phyloP scores from a whole-genome alignment of 1,139 yeast species.

The Pichia sp. region DNA sequence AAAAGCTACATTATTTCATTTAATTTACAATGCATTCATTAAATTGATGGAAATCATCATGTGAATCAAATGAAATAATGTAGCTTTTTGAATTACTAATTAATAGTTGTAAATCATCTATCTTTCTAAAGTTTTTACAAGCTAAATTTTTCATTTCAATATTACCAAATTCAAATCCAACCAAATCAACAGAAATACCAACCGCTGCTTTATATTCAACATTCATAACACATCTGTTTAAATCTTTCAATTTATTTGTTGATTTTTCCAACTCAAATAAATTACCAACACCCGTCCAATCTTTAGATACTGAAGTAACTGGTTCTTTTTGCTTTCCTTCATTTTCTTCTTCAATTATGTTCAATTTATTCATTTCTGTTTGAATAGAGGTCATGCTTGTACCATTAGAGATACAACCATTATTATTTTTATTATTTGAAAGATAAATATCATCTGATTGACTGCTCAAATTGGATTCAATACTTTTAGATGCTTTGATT shows the following conservation, averaged over 20 bases:
- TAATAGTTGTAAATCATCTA: conserved; percentile 8
- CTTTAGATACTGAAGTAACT: not conserved
- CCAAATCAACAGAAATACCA: conserved; percentile 9
- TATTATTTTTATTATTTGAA: not conserved
- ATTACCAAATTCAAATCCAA: conserved; percentile 18
- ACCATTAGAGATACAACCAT: not conserved
- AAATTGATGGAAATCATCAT: conserved; percentile 11
- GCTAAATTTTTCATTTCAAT: conserved; percentile 5
- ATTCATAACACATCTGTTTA: conserved; percentile 15
- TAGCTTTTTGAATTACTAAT: conserved; percentile 14
- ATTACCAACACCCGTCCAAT: conserved; percentile 16
- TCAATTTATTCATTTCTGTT: not conserved
- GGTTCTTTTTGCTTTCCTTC: not conserved
- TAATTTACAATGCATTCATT: conserved; percentile 6
- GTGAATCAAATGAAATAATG: conserved; percentile 16
- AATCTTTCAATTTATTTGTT: conserved; percentile 10
- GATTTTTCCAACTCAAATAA: conserved; percentile 1
- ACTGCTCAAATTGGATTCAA: conserved; percentile 8
- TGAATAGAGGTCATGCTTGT: conserved; percentile 4
- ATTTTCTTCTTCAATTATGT: not conserved
- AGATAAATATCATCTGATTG: not conserved
- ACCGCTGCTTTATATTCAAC: not conserved
- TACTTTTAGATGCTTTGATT: conserved; percentile 6
- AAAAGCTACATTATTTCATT: too few relatives aligned
- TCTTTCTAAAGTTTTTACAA: conserved; percentile 6